A percentile compares a stretch with the other conserved stretches of the same genome.
Evolutionary conservation across 2,329 filamentous ascomycete species (phyloP).

Genomic region (Coccinonectria pachysandricola): DNA sequence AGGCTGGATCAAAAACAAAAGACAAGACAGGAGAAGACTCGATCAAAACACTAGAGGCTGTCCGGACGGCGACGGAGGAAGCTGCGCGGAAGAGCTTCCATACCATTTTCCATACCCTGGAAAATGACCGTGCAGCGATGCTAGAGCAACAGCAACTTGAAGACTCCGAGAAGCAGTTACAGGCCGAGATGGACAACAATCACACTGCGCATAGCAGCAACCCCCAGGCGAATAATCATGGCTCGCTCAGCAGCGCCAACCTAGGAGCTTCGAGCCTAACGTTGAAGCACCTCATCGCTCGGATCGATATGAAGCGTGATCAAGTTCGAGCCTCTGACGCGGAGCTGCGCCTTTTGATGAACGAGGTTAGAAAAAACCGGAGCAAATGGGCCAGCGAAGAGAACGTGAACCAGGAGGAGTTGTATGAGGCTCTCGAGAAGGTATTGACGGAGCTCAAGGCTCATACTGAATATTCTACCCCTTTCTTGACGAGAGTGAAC

Average conservation of each 20-base stretch:
- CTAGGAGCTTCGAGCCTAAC: constrained; percentile 92
- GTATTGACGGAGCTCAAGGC: constrained; percentile 95
- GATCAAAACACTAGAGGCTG: constrained; percentile 85
- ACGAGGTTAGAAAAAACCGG: constrained; percentile 92
- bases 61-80: constrained; percentile 82
- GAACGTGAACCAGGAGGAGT: constrained; percentile 91
- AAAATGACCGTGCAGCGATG: constrained; percentile 94
- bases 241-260: constrained; percentile 86
- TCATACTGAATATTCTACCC: constrained; percentile 93
- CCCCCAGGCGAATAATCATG: constrained; percentile 56
- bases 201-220: constrained; percentile 40
- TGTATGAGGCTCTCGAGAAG: constrained; percentile 95
- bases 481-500: constrained; percentile 87
- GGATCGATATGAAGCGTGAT: constrained; percentile 86
- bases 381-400: constrained; percentile 99
- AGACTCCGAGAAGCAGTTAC: constrained; percentile 90
- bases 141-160: constrained; percentile 94
- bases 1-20: constrained; percentile 38
- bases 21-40: constrained; percentile 73
- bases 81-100: constrained; percentile 84
- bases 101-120: constrained; percentile 87
- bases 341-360: constrained; percentile 85
- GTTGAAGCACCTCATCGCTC: constrained; percentile 89
- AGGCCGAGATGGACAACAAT: constrained; percentile 80
- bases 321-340: constrained; percentile 87